Conservation (phyloP, 108 stramenopile species). For the Poteriospumella lacustris region DNA sequence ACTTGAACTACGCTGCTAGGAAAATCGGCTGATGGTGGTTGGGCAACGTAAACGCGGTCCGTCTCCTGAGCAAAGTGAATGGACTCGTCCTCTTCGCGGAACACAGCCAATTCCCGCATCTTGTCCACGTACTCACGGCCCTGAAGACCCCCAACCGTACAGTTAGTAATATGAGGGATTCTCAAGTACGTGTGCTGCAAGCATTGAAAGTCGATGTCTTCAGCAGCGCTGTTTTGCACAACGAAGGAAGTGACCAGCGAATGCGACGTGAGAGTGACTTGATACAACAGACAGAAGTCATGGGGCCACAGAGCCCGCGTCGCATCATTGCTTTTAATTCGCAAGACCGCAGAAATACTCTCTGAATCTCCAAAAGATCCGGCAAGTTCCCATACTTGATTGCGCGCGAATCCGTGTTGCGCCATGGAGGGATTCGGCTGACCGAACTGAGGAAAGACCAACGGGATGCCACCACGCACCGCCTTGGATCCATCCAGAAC, state of each 20-base stretch:
- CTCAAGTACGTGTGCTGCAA: slow-evolving; percentile 54
- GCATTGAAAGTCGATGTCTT: slow-evolving; percentile 40
- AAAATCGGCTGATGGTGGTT: background rate
- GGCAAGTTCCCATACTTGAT: slow-evolving; percentile 31
- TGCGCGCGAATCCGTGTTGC: slow-evolving; percentile 54
- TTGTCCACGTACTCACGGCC: slow-evolving; percentile 45
- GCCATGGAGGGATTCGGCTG: slow-evolving; percentile 48
- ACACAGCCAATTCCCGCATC: slow-evolving; percentile 9
- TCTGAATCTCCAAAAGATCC: background rate
- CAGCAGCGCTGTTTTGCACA: slow-evolving; percentile 41
- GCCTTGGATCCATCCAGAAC: slow-evolving; percentile 45
- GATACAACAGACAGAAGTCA: slow-evolving; percentile 36
- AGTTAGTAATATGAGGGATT: slow-evolving; percentile 36
- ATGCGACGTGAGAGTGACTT: slow-evolving; percentile 37
- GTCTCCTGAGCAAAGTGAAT: slow-evolving; percentile 21
- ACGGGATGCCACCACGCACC: slow-evolving; percentile 45
- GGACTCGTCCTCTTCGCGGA: background rate
- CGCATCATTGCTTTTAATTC: slow-evolving; percentile 35
- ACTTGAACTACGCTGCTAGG: background rate
- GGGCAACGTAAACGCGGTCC: slow-evolving; percentile 24
- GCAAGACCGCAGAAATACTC: slow-evolving; percentile 18
- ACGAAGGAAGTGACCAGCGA: slow-evolving; percentile 35
- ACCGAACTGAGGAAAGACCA: slow-evolving; percentile 52
- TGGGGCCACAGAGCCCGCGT: slow-evolving; percentile 31
- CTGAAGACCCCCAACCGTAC: slow-evolving; percentile 40